Evolutionary conservation across 495 filamentous ascomycete species (phyloP), one percentile per base, ranked within the genome.

Genomic region (Penicillium maclennaniae): DNA sequence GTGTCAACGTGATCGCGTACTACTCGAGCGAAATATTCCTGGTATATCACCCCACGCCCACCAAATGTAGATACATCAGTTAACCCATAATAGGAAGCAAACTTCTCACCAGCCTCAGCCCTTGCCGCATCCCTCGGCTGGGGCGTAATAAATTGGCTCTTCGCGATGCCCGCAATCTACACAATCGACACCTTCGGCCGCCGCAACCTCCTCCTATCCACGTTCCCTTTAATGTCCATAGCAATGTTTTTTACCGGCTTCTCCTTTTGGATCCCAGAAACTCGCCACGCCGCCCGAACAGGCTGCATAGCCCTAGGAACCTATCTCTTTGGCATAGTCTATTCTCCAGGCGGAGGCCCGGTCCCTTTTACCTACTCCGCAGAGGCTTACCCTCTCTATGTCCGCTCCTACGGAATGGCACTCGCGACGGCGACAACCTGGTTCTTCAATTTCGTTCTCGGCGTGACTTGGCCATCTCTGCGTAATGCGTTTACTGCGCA

Each of bases 181-280:
- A 90, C 87, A 5, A 92, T 92, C 53, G 88, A 92, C 62, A 89
- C 85, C 0, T 91, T 88, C 55, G 89, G 88, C n/a, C 83, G 88
- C 3, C 79, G 89, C 16, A 90, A 90, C 55, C 79, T 93, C 7
- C 76, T 92, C 6, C 77, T 92, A 14, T 77, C 78, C 1, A 92
- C 88, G 6, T 91, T 92, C 67, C 89, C 89, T 0, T 72, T 91
- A 7, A 89, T 93, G 85, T 62, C 80, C 0, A 53, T 89, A 7
- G 83, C 77, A 63, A 71, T 91, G 37, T 83, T 91, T 58, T 90
- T 88, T 65, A 91, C 88, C 0, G 89, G 89, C 15, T 89, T 91
- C 66, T 85, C 77, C 42, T 92, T 91, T 73, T 89, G 76, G 73
- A 90, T 92, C 47, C 81, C 84, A 4, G 65, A 64, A 19, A 62